Evolutionary conservation across 495 filamentous ascomycete genomes (phyloP).

Genomic region (Aspergillus indologenus): DNA sequence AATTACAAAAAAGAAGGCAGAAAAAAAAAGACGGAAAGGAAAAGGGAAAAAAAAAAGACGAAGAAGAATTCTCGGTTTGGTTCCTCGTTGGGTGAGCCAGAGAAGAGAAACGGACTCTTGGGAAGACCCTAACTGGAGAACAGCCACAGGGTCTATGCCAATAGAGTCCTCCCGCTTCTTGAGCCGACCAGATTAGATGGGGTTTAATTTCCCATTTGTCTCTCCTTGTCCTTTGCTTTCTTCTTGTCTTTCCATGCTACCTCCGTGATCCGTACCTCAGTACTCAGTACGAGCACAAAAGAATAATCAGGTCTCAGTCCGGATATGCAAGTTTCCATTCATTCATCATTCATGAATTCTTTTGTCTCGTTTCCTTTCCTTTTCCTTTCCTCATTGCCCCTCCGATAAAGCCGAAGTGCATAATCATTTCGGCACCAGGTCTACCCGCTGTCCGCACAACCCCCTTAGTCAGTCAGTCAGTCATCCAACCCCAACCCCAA

Average conservation of each 20-base stretch:
- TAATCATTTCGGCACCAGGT: background rate
- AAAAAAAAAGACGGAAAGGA: no score
- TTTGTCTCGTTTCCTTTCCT: no score
- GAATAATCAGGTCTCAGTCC: background rate
- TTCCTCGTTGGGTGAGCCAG: background rate
- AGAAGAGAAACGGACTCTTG: background rate
- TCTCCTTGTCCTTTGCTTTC: background rate
- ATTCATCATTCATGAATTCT: no score
- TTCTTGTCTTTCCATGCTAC: no score
- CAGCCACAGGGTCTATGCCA: background rate
- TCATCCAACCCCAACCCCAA: no score
- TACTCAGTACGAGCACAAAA: no score
- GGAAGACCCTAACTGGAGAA: background rate
- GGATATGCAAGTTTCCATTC: background rate
- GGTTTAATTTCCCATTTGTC: background rate
- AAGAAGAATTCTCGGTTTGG: background rate
- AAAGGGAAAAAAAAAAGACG: background rate
- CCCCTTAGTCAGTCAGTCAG: background rate
- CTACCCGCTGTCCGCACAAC: background rate
- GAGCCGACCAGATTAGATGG: conserved; percentile 1
- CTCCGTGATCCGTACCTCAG: no score
- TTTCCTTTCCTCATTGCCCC: background rate
- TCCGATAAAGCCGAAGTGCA: background rate
- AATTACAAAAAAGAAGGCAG: background rate
- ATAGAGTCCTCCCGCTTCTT: background rate